Conservation (phyloP, 805 yeast species). For the Yamadazyma kitorensis region DNA sequence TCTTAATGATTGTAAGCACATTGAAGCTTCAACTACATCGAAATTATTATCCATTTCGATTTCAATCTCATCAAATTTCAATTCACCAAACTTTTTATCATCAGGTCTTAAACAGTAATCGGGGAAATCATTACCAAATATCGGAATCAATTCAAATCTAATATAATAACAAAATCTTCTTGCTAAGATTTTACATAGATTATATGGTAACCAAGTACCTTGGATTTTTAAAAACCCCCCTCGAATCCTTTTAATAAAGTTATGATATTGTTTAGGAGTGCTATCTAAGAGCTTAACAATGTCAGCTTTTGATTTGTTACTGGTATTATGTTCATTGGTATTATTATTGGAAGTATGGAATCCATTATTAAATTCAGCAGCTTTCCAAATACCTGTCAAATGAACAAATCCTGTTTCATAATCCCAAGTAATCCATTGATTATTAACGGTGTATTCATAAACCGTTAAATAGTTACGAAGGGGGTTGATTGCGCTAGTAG, state of each 20-base stretch:
- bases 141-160: slow-evolving; percentile 70
- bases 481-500: slow-evolving; percentile 68
- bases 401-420: slow-evolving; percentile 82
- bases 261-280: slow-evolving; percentile 59
- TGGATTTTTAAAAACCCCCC: slow-evolving; percentile 92
- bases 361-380: slow-evolving; percentile 22
- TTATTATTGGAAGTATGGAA: slow-evolving; percentile 3
- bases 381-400: slow-evolving; percentile 85
- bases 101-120: slow-evolving; percentile 55
- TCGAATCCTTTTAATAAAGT: slow-evolving; percentile 66
- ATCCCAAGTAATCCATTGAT: slow-evolving; percentile 83
- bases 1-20: slow-evolving; percentile 30
- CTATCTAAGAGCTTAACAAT: slow-evolving; percentile 68
- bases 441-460: slow-evolving; percentile 65
- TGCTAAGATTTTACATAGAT: slow-evolving; percentile 65
- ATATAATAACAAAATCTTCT: slow-evolving; percentile 74
- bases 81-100: slow-evolving; percentile 64
- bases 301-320: slow-evolving; percentile 57
- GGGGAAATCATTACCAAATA: slow-evolving; percentile 74
- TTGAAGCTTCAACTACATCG: slow-evolving; percentile 35
- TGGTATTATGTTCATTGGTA: slow-evolving; percentile 6
- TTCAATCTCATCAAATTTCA: slow-evolving; percentile 39
- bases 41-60: slow-evolving; percentile 18
- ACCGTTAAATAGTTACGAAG: slow-evolving; percentile 62
- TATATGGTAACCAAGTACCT: slow-evolving; percentile 88